Conservation (phyloP, 305 asterid genomes). For the Fraxinus platypoda region DNA sequence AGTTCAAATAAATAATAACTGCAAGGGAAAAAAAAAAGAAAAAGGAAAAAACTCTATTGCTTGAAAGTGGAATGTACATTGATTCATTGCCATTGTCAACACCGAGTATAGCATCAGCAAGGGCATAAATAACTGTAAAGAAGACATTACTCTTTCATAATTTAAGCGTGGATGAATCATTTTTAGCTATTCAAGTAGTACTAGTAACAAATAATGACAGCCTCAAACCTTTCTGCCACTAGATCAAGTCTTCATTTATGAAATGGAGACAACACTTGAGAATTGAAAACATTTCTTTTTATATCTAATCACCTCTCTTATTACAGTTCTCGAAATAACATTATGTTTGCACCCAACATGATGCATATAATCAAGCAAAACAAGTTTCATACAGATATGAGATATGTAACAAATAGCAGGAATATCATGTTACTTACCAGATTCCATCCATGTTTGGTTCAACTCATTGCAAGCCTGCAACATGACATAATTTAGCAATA, state of each 20-base stretch:
- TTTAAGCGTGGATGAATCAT: background rate
- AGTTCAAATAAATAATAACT: background rate
- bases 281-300: background rate
- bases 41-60: background rate
- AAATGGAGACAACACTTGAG: background rate
- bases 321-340: background rate
- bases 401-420: slow-evolving; percentile 5
- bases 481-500: slow-evolving; percentile 12
- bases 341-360: slow-evolving; percentile 4
- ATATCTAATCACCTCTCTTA: background rate
- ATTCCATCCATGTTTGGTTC: slow-evolving; percentile 97
- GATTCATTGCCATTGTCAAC: background rate
- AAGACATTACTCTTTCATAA: background rate
- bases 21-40: background rate
- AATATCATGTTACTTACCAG: slow-evolving; percentile 51
- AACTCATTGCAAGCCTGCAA: slow-evolving; percentile 96
- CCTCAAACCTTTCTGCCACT: background rate
- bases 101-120: background rate
- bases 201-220: background rate
- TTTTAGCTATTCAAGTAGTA: background rate
- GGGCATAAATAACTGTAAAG: background rate
- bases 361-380: slow-evolving; percentile 2
- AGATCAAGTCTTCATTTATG: background rate
- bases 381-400: background rate
- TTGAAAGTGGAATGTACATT: background rate